These are phyloP conservation scores for Beauveria caledonica DNA, from an alignment of 2,329 filamentous ascomycete genomes.

Conservation along the genomic window DNA sequence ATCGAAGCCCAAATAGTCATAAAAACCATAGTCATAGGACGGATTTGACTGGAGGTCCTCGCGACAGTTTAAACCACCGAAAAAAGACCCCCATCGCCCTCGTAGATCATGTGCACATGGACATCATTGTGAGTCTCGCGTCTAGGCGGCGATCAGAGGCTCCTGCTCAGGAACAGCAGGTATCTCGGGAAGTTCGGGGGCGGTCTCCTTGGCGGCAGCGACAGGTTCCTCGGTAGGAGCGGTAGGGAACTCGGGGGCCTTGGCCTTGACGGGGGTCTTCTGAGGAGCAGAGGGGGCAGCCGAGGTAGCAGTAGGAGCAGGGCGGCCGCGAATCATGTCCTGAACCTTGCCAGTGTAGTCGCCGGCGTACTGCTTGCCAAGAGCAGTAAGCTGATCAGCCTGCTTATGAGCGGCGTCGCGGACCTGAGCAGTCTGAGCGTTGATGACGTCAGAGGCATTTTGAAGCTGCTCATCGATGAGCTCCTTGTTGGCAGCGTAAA, in stretches of 20 bases:
- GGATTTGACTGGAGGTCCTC: not conserved
- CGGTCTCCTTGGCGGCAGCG: conserved; percentile 17
- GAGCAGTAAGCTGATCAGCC: conserved; percentile 51
- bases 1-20: conserved; percentile 10
- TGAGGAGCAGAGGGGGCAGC: conserved; percentile 21
- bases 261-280: conserved; percentile 17
- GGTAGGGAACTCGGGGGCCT: conserved; percentile 26
- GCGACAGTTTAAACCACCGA: not conserved
- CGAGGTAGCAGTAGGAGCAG: conserved; percentile 33
- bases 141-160: conserved; percentile 18
- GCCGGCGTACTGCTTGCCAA: conserved; percentile 60
- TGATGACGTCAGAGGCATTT: conserved; percentile 48
- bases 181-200: conserved; percentile 12
- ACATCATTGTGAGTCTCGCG: conserved; percentile 2
- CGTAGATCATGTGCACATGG: conserved; percentile 11
- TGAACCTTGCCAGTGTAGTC: conserved; percentile 63
- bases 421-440: conserved; percentile 55
- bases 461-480: conserved; percentile 57
- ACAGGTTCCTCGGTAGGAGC: conserved; percentile 30
- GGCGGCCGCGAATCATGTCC: conserved; percentile 47
- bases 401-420: conserved; percentile 55
- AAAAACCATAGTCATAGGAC: conserved; percentile 11
- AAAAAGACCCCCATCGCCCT: not conserved
- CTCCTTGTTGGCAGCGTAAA: conserved; percentile 62
- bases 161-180: conserved; percentile 21